phyloP scores from a whole-genome alignment of 352 stramenopile species.

The Globisporangium uncinulatum region DNA sequence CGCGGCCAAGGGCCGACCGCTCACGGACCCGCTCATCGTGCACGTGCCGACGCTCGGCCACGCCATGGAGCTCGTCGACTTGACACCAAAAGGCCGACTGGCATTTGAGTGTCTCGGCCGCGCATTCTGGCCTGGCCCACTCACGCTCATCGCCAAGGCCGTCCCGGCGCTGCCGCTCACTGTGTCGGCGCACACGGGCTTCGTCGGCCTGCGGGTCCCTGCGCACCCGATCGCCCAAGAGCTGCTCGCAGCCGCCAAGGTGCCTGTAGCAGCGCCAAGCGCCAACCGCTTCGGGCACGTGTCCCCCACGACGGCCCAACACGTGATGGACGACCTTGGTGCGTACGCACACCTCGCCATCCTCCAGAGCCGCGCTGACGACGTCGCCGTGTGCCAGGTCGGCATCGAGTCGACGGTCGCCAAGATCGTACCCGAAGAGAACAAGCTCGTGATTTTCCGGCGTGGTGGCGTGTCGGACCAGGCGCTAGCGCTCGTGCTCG shows the following conservation, averaged over 20 bases:
- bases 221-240: constrained; percentile 89
- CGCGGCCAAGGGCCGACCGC: constrained; percentile 89
- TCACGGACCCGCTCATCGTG: constrained; percentile 98
- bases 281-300: constrained; percentile 99
- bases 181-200: constrained; percentile 93
- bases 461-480: constrained; percentile 80
- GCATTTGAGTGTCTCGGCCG: constrained; percentile 84
- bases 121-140: constrained; percentile 96
- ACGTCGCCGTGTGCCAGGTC: constrained; percentile 66
- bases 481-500: constrained; percentile 53
- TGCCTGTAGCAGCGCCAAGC: constrained; percentile 96
- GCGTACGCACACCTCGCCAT: constrained; percentile 86
- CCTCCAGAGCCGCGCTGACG: constrained; percentile 47
- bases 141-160: constrained; percentile 96
- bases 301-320: constrained; percentile 92
- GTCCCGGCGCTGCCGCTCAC: constrained; percentile 71
- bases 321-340: constrained; percentile 97
- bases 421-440: constrained; percentile 81
- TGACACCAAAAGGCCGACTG: constrained; percentile 44
- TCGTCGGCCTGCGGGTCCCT: constrained; percentile 95
- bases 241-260: constrained; percentile 83
- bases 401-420: constrained; percentile 94
- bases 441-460: constrained; percentile 84
- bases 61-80: constrained; percentile 88
- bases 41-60: constrained; percentile 90